Base-by-base conservation (phyloP, 768 basidiomycete species). In the Pisolithus sp. region DNA sequence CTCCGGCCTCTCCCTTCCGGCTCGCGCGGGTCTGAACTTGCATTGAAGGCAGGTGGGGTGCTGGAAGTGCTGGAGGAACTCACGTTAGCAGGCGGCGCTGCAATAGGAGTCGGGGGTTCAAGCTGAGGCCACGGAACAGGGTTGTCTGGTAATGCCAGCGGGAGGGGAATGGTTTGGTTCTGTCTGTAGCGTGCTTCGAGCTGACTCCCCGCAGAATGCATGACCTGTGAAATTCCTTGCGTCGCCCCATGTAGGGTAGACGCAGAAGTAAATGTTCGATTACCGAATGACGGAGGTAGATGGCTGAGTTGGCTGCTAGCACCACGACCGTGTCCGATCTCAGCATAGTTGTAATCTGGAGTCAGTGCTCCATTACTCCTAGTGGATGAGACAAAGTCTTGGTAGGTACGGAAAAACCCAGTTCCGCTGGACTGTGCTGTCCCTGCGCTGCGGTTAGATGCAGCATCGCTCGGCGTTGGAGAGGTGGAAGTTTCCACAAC, bases 281-380 rank as follows among this genome's bases (percentile, higher is more conserved):
- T 62, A 12, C 50, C 54, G 39, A 57, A 55, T n/a, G 34, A 36
- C 20, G 54, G 52, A 13, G 58, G 54, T 10, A 63, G 37, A 17
- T 59, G 58, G 51, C 53, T 58, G 24, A 56, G 52, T 39, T 54
- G 61, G 21, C 55, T 54, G 7, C 45, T 58, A 18, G 76, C 69
- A 5, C 84, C 85, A 26, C 83, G 76, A 4, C 85, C 85, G 60
- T 87, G 86, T 3, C 85, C 86, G 53, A 87, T 83, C 62, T 90
- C 88, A 5, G 86, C 85, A 55, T 77, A 87, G 57, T 84, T 76
- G 47, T 86, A 74, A 59, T 89, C 87, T 21, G 85, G 86, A 15
- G 85, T 89, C 62, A 82, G 67, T 17, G 79, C 76, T 40, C 84
- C 83, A 53, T 75, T 74, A 57, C 71, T 71, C 48, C 72, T 65